These are phyloP conservation scores for Diutina rugosa DNA, from an alignment of 1,139 yeast genomes.

Conservation along the genomic window DNA sequence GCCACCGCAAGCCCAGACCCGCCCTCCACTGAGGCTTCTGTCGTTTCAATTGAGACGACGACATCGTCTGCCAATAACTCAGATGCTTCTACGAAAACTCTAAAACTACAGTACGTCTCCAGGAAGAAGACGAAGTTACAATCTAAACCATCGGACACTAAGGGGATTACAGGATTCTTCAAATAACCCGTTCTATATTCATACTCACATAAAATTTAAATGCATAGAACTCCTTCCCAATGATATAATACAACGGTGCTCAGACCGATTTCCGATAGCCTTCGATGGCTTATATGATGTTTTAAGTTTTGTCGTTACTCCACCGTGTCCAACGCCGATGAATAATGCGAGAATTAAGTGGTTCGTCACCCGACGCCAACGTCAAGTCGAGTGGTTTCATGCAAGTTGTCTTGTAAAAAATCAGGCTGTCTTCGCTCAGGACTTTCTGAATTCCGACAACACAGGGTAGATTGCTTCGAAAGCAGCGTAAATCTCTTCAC, in stretches of 20 bases:
- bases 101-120: not conserved
- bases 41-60: not conserved
- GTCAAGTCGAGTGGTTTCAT: not conserved
- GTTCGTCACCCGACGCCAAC: not conserved
- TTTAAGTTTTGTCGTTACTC: not conserved
- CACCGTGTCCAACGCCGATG: not conserved
- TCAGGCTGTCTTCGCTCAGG: conserved; percentile 15
- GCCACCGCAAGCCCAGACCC: not conserved
- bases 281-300: not conserved
- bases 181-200: not conserved
- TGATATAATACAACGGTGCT: not conserved
- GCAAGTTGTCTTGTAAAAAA: not conserved
- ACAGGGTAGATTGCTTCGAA: conserved; percentile 98
- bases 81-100: not conserved
- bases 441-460: conserved; percentile 92
- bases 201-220: not conserved
- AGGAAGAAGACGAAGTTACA: not conserved
- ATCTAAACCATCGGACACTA: not conserved
- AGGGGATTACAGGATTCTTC: not conserved
- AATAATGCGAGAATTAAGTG: not conserved
- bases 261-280: not conserved
- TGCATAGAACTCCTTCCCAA: not conserved
- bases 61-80: not conserved
- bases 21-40: not conserved
- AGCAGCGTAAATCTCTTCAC: conserved; percentile 97